These are phyloP conservation scores for Syzygium aromaticum DNA, from an alignment of 345 rosid genomes.

Conservation along the genomic window DNA sequence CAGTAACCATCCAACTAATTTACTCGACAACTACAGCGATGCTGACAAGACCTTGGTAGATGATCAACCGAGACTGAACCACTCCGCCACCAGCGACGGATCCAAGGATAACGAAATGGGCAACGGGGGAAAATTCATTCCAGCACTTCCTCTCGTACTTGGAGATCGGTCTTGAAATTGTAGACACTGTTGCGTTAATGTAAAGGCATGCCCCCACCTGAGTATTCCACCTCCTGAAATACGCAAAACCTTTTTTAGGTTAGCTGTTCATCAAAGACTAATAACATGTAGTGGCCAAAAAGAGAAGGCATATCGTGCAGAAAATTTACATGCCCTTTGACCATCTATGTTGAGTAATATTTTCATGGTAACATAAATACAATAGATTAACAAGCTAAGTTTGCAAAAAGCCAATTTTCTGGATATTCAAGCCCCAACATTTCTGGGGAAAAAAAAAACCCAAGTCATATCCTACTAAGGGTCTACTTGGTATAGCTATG, in stretches of 20 bases:
- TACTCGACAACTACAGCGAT: not conserved
- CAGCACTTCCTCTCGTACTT: not conserved
- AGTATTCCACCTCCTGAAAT: slow-evolving; percentile 85
- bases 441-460: not conserved
- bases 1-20: not conserved
- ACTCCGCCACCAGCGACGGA: not conserved
- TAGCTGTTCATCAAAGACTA: not conserved
- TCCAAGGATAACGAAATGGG: not conserved
- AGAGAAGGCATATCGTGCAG: not conserved
- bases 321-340: not conserved
- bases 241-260: not conserved
- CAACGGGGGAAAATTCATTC: not conserved
- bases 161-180: not conserved
- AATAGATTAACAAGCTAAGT: not conserved
- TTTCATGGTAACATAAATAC: not conserved
- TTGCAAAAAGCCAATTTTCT: not conserved
- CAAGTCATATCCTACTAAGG: not conserved
- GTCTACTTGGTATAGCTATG: not conserved
- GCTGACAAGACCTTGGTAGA: not conserved
- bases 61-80: not conserved
- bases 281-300: not conserved
- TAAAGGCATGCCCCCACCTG: slow-evolving; percentile 72
- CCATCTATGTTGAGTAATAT: not conserved
- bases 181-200: slow-evolving; percentile 5
- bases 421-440: not conserved